Evolutionary conservation across 345 rosid genomes (phyloP), one percentile per base, ranked within the genome.

Genomic region (Punica granatum): DNA sequence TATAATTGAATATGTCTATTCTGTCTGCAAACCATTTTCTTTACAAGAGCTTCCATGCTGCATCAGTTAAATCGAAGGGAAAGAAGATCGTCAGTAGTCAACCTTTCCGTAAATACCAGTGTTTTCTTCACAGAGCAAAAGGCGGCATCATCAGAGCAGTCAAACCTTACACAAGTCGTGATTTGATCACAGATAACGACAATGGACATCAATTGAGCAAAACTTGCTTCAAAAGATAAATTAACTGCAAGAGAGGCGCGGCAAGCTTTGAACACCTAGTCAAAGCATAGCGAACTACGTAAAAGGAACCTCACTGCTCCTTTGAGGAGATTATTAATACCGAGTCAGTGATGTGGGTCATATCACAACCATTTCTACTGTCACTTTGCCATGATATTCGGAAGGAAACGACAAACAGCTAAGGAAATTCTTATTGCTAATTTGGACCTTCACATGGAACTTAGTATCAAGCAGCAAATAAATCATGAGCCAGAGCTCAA

Each of bases 1-100:
- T 56, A 56, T 56, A 26, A 11, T 30, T 56, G 23, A 26, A 51
- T 30, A 51, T 60, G 67, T 48, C 25, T 41, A 39, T 35, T 28
- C 30, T 60, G 31, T 11, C 21, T 48, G 37, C 66, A 65, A 16
- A 62, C 12, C 32, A 36, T 64, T 43, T 41, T 44, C 70, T 73
- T 82, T 77, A 84, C 73, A 75, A 67, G 43, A 73, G 70, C 59
- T 81, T 62, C 67, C 71, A 68, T 30, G 71, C 71, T 68, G 71
- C 71, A 7, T 11, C 28, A 32, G 5, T 30, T 33, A 58, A 1
- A 59, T 35, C 41, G 23, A 54, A 39, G 2, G 13, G 34, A 19
- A 41, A 18, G 61, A n/a, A 56, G 61, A 28, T 30, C 25, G 33
- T 28, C 31, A 53, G 21, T 8, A 25, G 14, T 25, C 31, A 25